These are phyloP conservation scores for Tylopilus rubrobrunneus DNA, from an alignment of 768 basidiomycete genomes.

Conservation along the genomic window DNA sequence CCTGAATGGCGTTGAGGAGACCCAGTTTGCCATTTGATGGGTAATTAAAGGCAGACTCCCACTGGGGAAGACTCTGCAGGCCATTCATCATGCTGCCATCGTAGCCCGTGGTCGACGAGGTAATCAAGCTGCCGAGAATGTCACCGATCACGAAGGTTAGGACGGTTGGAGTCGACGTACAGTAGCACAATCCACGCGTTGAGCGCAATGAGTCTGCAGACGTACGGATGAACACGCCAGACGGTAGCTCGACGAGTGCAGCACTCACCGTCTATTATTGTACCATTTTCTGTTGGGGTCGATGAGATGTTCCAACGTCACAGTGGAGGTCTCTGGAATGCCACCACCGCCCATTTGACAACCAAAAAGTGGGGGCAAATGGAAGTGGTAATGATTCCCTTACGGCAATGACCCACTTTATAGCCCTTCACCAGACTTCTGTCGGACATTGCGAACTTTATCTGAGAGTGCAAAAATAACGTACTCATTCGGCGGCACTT, in stretches of 20 bases:
- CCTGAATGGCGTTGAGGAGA: slow-evolving; percentile 72
- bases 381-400: neutral
- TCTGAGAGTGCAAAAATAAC: no score
- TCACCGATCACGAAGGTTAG: neutral
- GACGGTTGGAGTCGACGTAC: slow-evolving; percentile 34
- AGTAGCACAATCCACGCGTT: slow-evolving; percentile 69
- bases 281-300: slow-evolving; percentile 71
- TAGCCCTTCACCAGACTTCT: no score
- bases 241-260: neutral
- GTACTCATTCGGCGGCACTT: no score
- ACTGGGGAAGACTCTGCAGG: slow-evolving; percentile 66
- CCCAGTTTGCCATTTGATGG: slow-evolving; percentile 59
- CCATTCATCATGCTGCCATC: slow-evolving; percentile 81
- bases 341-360: slow-evolving; percentile 43
- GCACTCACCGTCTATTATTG: slow-evolving; percentile 61
- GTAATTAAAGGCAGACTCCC: slow-evolving; percentile 55
- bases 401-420: neutral
- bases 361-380: neutral
- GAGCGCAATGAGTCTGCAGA: slow-evolving; percentile 51
- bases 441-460: no score
- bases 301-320: slow-evolving; percentile 45
- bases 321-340: slow-evolving; percentile 28
- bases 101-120: slow-evolving; percentile 71
- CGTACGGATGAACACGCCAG: neutral
- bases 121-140: slow-evolving; percentile 49